These are phyloP conservation scores for Cydonia oblonga DNA, from an alignment of 331 rosid species.

Conservation along the genomic window DNA sequence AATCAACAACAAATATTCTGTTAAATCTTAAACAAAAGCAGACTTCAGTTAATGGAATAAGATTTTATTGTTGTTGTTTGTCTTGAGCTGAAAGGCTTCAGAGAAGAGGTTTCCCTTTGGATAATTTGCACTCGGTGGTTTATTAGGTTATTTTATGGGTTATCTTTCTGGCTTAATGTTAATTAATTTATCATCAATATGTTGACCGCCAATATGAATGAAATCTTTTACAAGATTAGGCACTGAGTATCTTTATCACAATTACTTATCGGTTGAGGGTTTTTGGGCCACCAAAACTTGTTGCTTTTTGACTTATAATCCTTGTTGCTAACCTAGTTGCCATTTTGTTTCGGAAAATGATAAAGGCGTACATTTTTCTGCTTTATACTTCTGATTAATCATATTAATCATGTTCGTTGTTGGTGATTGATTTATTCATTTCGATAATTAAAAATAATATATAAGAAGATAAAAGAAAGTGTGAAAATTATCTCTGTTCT, in stretches of 20 bases:
- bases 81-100: no score
- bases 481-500: neutral
- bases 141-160: no score
- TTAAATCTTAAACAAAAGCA: no score
- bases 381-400: no score
- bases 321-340: neutral
- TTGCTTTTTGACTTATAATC: neutral
- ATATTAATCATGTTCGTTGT: no score
- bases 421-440: neutral
- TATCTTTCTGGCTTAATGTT: neutral
- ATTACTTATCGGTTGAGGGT: neutral
- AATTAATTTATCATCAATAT: neutral
- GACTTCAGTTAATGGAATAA: accelerated
- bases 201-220: neutral
- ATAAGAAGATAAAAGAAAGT: neutral
- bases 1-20: accelerated
- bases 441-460: no score
- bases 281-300: neutral
- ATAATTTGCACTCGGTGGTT: neutral
- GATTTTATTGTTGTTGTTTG: no score
- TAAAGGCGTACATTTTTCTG: neutral
- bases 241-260: no score
- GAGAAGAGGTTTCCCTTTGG: neutral
- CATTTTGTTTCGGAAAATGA: no score
- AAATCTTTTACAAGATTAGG: neutral